These are phyloP conservation scores for Dalbergia cultrata DNA, from an alignment of 306 rosid species.

Conservation along the genomic window DNA sequence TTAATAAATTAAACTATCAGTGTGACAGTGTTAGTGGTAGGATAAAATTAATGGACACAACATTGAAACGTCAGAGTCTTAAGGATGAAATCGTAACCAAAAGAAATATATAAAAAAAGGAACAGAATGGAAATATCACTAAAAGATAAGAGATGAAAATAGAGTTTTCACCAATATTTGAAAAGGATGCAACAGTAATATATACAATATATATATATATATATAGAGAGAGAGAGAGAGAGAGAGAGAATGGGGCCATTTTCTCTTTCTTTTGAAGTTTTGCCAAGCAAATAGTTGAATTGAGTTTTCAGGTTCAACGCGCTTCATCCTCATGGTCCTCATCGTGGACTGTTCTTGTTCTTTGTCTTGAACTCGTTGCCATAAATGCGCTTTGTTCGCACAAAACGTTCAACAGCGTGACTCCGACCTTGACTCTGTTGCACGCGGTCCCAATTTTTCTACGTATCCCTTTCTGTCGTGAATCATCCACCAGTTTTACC, in stretches of 20 bases:
- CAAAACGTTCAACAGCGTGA: conserved; percentile 37
- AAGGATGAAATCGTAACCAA: no score
- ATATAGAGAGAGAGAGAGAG: no score
- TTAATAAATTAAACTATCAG: no score
- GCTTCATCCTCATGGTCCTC: conserved; percentile 18
- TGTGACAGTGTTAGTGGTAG: no score
- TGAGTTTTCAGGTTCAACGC: conserved; percentile 45
- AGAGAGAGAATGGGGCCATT: background rate
- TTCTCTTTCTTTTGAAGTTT: background rate
- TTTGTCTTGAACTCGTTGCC: background rate
- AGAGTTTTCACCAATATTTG: no score
- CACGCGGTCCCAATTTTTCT: background rate
- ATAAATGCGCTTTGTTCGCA: background rate
- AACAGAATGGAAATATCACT: no score
- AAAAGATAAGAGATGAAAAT: no score
- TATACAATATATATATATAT: no score
- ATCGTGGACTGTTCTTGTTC: background rate
- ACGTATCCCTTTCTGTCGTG: background rate
- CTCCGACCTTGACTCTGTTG: conserved; percentile 34
- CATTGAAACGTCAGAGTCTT: no score
- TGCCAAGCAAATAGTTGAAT: background rate
- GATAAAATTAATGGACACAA: no score
- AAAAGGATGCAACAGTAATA: no score
- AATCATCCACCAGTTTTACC: background rate
- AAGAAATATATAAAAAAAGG: no score